Conservation (phyloP, 2,329 filamentous ascomycete genomes). For the Huntiella bhutanensis region DNA sequence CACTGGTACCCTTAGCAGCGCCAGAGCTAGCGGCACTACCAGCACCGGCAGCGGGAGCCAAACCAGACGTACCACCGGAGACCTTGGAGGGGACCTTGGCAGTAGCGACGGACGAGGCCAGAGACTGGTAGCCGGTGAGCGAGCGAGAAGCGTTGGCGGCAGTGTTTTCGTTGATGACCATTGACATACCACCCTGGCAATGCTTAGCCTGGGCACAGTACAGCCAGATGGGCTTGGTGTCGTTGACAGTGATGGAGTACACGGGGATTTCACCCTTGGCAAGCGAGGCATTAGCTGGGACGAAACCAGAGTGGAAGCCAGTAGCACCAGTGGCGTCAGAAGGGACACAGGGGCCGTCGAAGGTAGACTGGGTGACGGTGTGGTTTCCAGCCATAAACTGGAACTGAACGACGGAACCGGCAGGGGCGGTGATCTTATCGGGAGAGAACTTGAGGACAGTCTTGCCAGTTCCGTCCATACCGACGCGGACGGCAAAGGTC, state of each 20-base stretch:
- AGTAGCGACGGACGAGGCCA: conserved; percentile 19
- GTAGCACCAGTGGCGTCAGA: conserved; percentile 33
- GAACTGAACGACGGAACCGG: conserved; percentile 50
- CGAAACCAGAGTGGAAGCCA: conserved; percentile 51
- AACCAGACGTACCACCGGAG: conserved; percentile 7
- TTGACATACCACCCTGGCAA: conserved; percentile 56
- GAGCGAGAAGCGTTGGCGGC: conserved; percentile 32
- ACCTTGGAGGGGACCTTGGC: conserved; percentile 14
- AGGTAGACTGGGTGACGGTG: conserved; percentile 61
- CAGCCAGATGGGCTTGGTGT: conserved; percentile 55
- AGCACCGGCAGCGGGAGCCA: conserved; percentile 3
- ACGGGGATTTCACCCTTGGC: conserved; percentile 36
- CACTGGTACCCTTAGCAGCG: not conserved
- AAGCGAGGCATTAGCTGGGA: conserved; percentile 37
- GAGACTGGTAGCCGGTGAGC: conserved; percentile 28
- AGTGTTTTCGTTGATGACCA: conserved; percentile 56
- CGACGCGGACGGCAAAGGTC: conserved; percentile 35
- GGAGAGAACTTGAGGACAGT: conserved; percentile 42
- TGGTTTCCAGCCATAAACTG: conserved; percentile 53
- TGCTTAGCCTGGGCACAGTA: conserved; percentile 60
- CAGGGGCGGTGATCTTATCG: conserved; percentile 44
- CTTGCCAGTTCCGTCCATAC: conserved; percentile 30
- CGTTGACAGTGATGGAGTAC: conserved; percentile 52
- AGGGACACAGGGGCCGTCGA: conserved; percentile 39
- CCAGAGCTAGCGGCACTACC: not conserved